Base-by-base conservation (phyloP, 2,329 filamentous ascomycete species). In the Chrysoporthe puriensis region DNA sequence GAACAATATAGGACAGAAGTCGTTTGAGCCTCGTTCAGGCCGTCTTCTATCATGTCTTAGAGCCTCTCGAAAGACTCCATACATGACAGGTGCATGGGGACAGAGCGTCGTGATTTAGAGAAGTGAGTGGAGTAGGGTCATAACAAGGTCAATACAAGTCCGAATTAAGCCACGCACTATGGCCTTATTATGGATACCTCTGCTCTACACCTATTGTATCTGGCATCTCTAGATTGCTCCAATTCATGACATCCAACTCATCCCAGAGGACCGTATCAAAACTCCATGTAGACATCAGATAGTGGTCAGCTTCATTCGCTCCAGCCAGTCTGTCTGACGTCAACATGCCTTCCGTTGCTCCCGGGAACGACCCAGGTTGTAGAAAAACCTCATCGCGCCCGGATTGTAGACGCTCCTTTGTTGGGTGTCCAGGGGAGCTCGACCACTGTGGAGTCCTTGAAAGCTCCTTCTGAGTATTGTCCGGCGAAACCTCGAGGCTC, bases 221-320 rank as follows among this genome's bases (percentile, higher is more conserved):
- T 3, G 54, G 34, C 54, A 16, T 34, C n/a, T 57, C 40, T 36
- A 57, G 32, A 21, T 57, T 32, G 34, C 16, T 18, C 54, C 54
- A 57, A 16, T 57, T 57, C 54, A 57, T 57, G 16, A 57, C 32
- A 21, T 57, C 54, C 34, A 57, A 40, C 32, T 40, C 54, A 34
- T 57, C 54, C 54, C 54, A 57, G 18, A 57, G 54, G 18, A 21
- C 40, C 18, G 54, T 57, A 13, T 57, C 34, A 16, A 57, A 57
- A 8, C 34, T 57, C 54, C 54, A 57, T 2, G 32, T n/a, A 40
- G 54, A 57, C 54, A 57, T 57, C 4, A 40, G 18, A 36, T 36
- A 36, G 14, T 57, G 21, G 32, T 13, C 18, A 16, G 18, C 34
- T 11, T 57, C 54, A 57, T 57, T 32, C 32, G 54, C 13, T 16